Evolutionary conservation across 176 grass and related monocot species (phyloP).

Genomic region (Poa annua): DNA sequence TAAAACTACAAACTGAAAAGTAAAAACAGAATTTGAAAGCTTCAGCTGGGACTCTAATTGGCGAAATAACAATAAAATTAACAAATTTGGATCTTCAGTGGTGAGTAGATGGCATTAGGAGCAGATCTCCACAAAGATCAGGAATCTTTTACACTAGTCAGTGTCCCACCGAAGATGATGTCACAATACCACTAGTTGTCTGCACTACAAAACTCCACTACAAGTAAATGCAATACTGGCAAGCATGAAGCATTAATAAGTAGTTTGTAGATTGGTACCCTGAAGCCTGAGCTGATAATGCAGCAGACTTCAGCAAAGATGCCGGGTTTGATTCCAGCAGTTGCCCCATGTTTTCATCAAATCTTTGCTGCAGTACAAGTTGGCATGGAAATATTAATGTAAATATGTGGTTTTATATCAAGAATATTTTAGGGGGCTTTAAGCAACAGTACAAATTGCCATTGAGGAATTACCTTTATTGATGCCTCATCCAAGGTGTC

Average conservation of each 20-base stretch:
- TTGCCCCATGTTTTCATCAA: constrained; percentile 50
- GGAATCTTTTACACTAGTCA: background rate
- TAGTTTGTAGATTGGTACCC: constrained; percentile 45
- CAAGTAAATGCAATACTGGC: background rate
- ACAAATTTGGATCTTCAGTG: background rate
- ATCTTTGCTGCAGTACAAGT: constrained; percentile 57
- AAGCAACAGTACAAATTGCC: constrained; percentile 11
- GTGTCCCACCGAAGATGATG: constrained; percentile 8
- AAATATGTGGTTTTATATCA: constrained; percentile 1
- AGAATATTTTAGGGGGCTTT: background rate
- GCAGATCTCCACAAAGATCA: background rate
- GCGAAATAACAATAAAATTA: background rate
- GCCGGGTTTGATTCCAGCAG: constrained; percentile 63
- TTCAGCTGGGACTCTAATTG: constrained; percentile 16
- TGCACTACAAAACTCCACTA: background rate
- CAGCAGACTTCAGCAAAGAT: constrained; percentile 53
- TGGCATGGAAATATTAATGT: background rate
- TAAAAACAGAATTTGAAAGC: background rate
- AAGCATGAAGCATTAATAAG: constrained; percentile 23
- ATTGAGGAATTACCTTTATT: constrained; percentile 47
- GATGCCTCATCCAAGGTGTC: constrained; percentile 52
- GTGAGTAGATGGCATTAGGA: background rate
- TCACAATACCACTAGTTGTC: background rate
- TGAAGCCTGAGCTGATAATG: constrained; percentile 56
- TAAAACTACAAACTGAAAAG: background rate